A percentile compares a stretch with the other conserved stretches of the same genome.
phyloP scores from a whole-genome alignment of 2,329 filamentous ascomycete species.

The Aspergillus sp. region DNA sequence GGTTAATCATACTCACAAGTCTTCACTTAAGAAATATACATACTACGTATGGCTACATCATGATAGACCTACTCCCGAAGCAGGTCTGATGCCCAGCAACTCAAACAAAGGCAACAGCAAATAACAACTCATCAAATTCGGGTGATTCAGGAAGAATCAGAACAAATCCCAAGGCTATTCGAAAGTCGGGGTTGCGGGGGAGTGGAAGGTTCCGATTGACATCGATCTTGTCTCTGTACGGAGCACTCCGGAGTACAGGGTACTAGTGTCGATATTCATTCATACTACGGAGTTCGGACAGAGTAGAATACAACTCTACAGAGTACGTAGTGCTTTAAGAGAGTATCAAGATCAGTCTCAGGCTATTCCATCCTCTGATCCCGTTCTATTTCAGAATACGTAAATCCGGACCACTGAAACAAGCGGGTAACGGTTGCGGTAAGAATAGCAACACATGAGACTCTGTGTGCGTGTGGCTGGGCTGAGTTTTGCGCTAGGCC shows the following conservation, averaged over 20 bases:
- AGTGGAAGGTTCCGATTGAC: constrained; percentile 2
- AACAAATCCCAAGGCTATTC: constrained; percentile 1
- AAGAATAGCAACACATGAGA: neutral
- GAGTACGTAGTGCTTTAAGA: too few relatives aligned
- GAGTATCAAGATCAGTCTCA: too few relatives aligned
- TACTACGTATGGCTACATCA: too few relatives aligned
- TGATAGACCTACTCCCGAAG: too few relatives aligned
- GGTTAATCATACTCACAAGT: too few relatives aligned
- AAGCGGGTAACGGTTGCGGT: neutral
- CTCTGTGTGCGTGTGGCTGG: neutral
- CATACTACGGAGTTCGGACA: too few relatives aligned
- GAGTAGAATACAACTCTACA: too few relatives aligned
- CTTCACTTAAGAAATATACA: too few relatives aligned
- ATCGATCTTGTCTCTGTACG: neutral
- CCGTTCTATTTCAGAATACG: too few relatives aligned
- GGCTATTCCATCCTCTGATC: too few relatives aligned
- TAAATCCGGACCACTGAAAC: neutral
- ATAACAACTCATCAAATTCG: constrained; percentile 19
- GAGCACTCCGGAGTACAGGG: neutral
- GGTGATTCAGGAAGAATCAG: constrained; percentile 23
- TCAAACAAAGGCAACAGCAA: constrained; percentile 6
- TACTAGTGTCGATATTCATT: too few relatives aligned
- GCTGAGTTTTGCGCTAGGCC: neutral
- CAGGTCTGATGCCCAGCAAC: too few relatives aligned
- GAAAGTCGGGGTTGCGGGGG: neutral